Percentiles rank a stretch among this genome's conserved stretches.
phyloP scores from a whole-genome alignment of 495 filamentous ascomycete species.

The Penicillium odoratum region DNA sequence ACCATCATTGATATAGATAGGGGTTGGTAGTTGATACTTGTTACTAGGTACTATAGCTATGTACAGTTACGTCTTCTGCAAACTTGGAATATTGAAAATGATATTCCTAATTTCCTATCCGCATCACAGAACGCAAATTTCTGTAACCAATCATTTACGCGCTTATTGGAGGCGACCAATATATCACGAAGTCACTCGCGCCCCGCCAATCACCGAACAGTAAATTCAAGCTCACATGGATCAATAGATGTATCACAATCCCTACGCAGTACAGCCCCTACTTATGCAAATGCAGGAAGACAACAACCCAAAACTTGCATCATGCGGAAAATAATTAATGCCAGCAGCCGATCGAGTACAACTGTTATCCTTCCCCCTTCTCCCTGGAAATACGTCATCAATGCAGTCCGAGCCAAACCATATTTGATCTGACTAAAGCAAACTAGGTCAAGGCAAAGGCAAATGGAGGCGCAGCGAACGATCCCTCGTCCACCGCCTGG shows the following conservation, averaged over 20 bases:
- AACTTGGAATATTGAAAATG: too few species aligned
- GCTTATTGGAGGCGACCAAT: background rate
- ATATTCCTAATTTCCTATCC: background rate
- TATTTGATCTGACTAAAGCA: background rate
- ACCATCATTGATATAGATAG: too few species aligned
- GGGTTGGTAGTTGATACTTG: too few species aligned
- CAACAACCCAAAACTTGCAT: background rate
- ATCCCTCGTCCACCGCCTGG: too few species aligned
- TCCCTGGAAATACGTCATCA: background rate
- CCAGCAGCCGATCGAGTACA: background rate
- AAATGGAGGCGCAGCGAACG: too few species aligned
- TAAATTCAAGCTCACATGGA: background rate
- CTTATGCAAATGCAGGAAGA: background rate
- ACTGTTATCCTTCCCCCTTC: background rate
- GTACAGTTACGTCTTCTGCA: too few species aligned
- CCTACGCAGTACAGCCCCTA: background rate
- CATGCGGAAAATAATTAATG: constrained; percentile 4
- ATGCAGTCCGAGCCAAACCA: background rate
- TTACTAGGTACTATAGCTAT: too few species aligned
- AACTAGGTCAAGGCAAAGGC: too few species aligned
- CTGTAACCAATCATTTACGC: background rate
- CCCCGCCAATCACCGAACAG: background rate
- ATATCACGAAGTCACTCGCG: background rate
- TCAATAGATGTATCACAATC: background rate
- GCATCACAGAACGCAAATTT: background rate